These are phyloP conservation scores for Ustilago xerochloae DNA, from an alignment of 1,284 basidiomycete genomes.

Conservation along the genomic window DNA sequence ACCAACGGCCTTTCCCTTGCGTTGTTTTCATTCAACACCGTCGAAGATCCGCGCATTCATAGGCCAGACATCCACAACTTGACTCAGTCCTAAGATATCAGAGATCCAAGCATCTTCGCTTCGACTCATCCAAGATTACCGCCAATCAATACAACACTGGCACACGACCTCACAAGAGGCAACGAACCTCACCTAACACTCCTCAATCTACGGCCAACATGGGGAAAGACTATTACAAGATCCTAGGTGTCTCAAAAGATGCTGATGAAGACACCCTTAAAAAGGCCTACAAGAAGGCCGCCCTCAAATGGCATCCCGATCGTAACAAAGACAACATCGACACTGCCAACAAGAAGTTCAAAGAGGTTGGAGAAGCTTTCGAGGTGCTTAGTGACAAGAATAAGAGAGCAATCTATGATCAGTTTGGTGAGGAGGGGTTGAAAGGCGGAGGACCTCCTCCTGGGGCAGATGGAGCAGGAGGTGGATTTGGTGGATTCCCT, in stretches of 20 bases:
- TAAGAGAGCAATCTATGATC: conserved; percentile 92
- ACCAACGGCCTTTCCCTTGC: too few species aligned
- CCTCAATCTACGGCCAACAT: too few species aligned
- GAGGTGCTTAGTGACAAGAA: conserved; percentile 94
- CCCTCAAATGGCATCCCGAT: conserved; percentile 91
- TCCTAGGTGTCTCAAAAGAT: conserved; percentile 63
- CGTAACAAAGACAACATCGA: conserved; percentile 83
- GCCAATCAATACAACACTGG: neutral
- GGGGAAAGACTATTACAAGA: conserved; percentile 68
- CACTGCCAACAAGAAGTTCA: conserved; percentile 85
- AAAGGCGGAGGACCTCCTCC: conserved; percentile 73
- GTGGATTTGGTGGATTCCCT: conserved; percentile 47
- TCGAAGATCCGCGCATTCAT: too few species aligned
- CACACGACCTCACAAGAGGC: conserved; percentile 34
- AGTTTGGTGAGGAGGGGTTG: conserved; percentile 94
- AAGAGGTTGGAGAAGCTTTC: conserved; percentile 96
- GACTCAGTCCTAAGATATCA: too few species aligned
- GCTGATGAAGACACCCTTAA: conserved; percentile 66
- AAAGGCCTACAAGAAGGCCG: conserved; percentile 69
- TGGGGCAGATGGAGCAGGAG: conserved; percentile 65
- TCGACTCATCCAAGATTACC: conserved; percentile 13
- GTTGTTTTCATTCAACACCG: too few species aligned
- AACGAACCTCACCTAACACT: conserved; percentile 14
- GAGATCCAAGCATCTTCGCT: too few species aligned
- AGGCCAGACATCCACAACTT: too few species aligned